These are phyloP conservation scores for Lathyrus sativus DNA, from an alignment of 306 rosid species.

Conservation along the genomic window DNA sequence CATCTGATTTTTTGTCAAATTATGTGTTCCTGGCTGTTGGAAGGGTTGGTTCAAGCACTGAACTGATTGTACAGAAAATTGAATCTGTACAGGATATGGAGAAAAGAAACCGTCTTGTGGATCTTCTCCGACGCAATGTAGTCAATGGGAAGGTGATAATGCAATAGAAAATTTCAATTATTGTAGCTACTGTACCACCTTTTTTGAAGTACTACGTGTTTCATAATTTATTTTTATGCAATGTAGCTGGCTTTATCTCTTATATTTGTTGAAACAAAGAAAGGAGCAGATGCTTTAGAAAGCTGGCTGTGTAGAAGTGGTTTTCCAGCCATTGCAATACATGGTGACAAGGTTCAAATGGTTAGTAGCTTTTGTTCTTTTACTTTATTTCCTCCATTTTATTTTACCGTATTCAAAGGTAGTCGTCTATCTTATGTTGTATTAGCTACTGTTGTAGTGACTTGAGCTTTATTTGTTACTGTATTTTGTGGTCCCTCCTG, in stretches of 20 bases:
- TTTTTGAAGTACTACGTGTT: not conserved
- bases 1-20: conserved; percentile 75
- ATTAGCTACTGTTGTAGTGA: not conserved
- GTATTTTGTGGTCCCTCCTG: not conserved
- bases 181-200: not conserved
- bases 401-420: not conserved
- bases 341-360: conserved; percentile 93
- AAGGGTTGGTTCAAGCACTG: conserved; percentile 97
- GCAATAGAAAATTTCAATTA: not conserved
- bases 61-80: conserved; percentile 79
- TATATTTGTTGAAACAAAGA: conserved; percentile 95
- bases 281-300: conserved; percentile 90
- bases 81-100: conserved; percentile 77
- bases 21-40: conserved; percentile 90
- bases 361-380: conserved; percentile 39
- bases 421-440: not conserved
- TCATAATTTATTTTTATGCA: not conserved
- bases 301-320: conserved; percentile 64
- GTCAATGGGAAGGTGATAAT: conserved; percentile 62
- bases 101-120: conserved; percentile 71
- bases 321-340: conserved; percentile 90
- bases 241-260: conserved; percentile 79
- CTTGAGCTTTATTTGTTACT: not conserved
- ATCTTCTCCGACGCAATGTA: conserved; percentile 66
- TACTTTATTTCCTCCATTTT: not conserved